A percentile compares a stretch with the other conserved stretches of the same genome.
Conservation (phyloP, 106 monocot genomes). For the Phalaenopsis aphrodite region DNA sequence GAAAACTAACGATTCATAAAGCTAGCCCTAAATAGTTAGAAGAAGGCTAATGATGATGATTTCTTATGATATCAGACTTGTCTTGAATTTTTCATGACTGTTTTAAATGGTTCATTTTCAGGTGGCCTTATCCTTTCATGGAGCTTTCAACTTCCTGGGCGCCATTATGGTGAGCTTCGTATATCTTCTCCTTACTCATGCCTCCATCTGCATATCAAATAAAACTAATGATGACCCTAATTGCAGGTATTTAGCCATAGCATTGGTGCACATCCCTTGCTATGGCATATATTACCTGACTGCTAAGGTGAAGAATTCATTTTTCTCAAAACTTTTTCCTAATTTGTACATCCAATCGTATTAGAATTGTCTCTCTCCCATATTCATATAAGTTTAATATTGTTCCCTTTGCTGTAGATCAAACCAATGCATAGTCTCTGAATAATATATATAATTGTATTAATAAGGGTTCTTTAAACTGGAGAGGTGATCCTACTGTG, state of each 20-base stretch:
- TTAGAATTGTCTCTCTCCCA: background rate
- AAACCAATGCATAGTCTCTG: too few species aligned
- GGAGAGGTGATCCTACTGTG: background rate
- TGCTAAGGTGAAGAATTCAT: slow-evolving; percentile 44
- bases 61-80: too few species aligned
- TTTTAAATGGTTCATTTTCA: slow-evolving; percentile 11
- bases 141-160: slow-evolving; percentile 65
- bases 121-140: slow-evolving; percentile 98
- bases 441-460: background rate
- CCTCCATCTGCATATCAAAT: background rate
- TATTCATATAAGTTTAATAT: background rate
- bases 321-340: slow-evolving; percentile 45
- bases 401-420: background rate
- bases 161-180: slow-evolving; percentile 47
- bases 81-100: too few species aligned
- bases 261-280: slow-evolving; percentile 65
- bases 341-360: slow-evolving; percentile 13
- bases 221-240: background rate
- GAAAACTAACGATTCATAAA: too few species aligned
- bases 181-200: background rate
- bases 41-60: too few species aligned
- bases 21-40: too few species aligned
- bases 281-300: slow-evolving; percentile 44
- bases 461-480: background rate
- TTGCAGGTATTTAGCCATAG: slow-evolving; percentile 62